A percentile compares a stretch with the other conserved stretches of the same genome.
Conservation (phyloP, 768 basidiomycete genomes). For the Mycena crocata region DNA sequence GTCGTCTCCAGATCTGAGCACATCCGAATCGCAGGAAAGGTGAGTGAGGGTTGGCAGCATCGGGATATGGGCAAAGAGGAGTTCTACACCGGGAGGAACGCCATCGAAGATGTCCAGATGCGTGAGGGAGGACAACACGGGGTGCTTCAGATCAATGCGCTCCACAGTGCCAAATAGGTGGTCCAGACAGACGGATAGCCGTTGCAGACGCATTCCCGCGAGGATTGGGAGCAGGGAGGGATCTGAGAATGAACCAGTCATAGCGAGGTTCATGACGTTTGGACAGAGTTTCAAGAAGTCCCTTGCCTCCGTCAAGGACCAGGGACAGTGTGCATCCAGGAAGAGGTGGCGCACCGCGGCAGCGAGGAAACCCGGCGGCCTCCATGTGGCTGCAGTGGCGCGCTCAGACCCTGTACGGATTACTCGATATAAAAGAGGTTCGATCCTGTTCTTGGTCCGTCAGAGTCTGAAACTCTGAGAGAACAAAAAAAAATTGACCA, state of each 20-base stretch:
- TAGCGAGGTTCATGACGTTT: neutral
- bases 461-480: neutral
- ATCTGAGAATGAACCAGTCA: neutral
- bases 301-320: neutral
- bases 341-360: conserved; percentile 1
- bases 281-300: neutral
- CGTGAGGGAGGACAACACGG: neutral
- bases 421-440: conserved; percentile 1
- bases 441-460: neutral
- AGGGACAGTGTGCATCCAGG: neutral
- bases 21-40: conserved; percentile 4
- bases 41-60: conserved; percentile 16
- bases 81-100: conserved; percentile 7
- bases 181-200: neutral
- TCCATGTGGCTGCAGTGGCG: neutral
- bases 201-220: conserved; percentile 5
- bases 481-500: neutral
- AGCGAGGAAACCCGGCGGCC: neutral
- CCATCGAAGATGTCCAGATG: conserved; percentile 21
- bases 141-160: neutral
- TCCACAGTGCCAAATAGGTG: neutral
- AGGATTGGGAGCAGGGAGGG: conserved; percentile 4
- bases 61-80: neutral
- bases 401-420: neutral
- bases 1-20: neutral